Base-by-base conservation (phyloP, 2,329 filamentous ascomycete species). In the Phaeosphaeria sp. region DNA sequence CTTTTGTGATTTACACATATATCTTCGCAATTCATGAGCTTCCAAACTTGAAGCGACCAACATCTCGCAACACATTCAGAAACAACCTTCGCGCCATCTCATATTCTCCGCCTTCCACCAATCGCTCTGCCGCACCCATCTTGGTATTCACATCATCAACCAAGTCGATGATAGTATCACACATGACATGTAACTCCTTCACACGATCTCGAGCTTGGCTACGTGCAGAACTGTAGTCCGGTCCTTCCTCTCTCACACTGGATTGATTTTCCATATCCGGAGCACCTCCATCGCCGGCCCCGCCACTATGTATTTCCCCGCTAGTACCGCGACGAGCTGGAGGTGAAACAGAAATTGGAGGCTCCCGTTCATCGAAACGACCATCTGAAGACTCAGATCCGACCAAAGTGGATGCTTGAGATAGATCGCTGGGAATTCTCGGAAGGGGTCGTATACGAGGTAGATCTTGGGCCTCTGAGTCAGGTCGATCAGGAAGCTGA, bases 351-450 rank as follows among this genome's bases (percentile, higher is more conserved):
- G 25, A 30, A 30, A 11, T 11, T 30, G 25, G 11, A 30, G 5
- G 11, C 11, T 11, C 25, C 6, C 11, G 6, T 5, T 30, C 25
- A 30, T 30, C 11, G 25, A 6, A 30, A 30, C 11, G 6, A 30
- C 11, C 25, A 30, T 30, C 25, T 11, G 25, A 5, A 61, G n/a
- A 42, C 52, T 53, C 40, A 56, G 17, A n/a, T 39, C 25, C 27
- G 30, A 53, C 49, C 49, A 56, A 17, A 61, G 42, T 46, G 18
- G 49, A 39, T 55, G 20, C 30, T 53, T 56, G 24, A 61, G 33
- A 53, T 44, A 49, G 18, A 61, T 43, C 33, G 48, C 55, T 21
- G 42, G 51, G 1, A 11, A 15, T 30, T 53, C 20, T 47, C 46
- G 13, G 9, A 22, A 15, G 49, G 52, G 46, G 17, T 61, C 56